Conservation (phyloP, 129 eudicot genomes). For the Sambucus nigra region DNA sequence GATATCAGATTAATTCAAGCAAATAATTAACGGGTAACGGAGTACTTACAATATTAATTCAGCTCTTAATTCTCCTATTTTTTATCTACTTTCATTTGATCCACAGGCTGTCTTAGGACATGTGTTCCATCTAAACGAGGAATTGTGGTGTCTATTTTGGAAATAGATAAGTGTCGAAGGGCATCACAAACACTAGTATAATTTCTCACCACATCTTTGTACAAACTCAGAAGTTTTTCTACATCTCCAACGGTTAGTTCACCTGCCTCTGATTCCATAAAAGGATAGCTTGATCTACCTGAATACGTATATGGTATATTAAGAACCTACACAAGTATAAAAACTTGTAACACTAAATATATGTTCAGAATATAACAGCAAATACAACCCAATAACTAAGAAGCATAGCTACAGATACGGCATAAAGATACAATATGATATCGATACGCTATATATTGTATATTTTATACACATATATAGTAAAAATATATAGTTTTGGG, state of each 20-base stretch:
- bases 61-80: not conserved
- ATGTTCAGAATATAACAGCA: no score
- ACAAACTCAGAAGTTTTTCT: not conserved
- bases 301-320: not conserved
- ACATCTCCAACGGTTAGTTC: constrained; percentile 1
- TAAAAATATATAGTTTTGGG: no score
- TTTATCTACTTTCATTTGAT: not conserved
- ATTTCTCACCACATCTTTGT: not conserved
- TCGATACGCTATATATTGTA: no score
- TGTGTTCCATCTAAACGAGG: not conserved
- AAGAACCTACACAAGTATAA: no score
- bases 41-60: not conserved
- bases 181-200: not conserved
- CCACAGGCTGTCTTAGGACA: not conserved
- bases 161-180: not conserved
- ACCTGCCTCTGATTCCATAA: not conserved
- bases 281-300: constrained; percentile 3
- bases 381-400: no score
- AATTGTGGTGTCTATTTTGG: not conserved
- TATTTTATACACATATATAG: no score
- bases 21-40: not conserved
- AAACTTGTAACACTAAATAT: no score
- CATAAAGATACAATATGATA: no score
- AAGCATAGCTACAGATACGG: no score
- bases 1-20: not conserved